Conservation (phyloP, 164 flowering plant species). For the Annona squamosa region DNA sequence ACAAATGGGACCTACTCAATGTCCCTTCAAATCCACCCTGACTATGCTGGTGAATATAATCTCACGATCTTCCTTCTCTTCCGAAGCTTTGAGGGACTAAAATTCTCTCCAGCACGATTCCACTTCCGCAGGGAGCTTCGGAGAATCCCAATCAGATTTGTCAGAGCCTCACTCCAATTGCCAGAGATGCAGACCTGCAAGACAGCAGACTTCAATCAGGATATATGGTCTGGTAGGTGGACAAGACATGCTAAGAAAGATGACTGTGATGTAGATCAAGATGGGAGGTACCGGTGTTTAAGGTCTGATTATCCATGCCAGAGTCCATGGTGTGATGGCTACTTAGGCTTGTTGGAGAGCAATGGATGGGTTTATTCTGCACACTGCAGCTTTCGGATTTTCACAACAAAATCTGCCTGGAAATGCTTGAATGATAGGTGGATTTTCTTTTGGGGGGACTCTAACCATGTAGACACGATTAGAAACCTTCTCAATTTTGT, state of each 20-base stretch:
- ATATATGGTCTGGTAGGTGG: constrained; percentile 85
- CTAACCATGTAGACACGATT: constrained; percentile 90
- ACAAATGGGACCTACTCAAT: constrained; percentile 66
- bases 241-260: constrained; percentile 68
- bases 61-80: constrained; percentile 61
- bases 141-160: constrained; percentile 35
- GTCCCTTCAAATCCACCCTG: constrained; percentile 75
- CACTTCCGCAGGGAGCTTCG: constrained; percentile 44
- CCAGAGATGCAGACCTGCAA: constrained; percentile 40
- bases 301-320: constrained; percentile 40
- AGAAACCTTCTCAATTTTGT: constrained; percentile 81
- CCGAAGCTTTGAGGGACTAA: constrained; percentile 70
- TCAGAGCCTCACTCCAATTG: constrained; percentile 14
- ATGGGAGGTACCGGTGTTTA: constrained; percentile 75
- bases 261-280: constrained; percentile 44
- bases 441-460: constrained; percentile 99
- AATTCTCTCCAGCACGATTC: constrained; percentile 48
- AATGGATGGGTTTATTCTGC: constrained; percentile 96
- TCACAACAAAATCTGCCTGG: constrained; percentile 63
- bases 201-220: constrained; percentile 43
- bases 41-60: constrained; percentile 55
- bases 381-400: constrained; percentile 72
- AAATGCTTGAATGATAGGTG: constrained; percentile 65
- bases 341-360: constrained; percentile 71
- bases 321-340: constrained; percentile 76